These are phyloP conservation scores for Aspergillus chevalieri DNA, from an alignment of 2,329 filamentous ascomycete species.

Conservation along the genomic window DNA sequence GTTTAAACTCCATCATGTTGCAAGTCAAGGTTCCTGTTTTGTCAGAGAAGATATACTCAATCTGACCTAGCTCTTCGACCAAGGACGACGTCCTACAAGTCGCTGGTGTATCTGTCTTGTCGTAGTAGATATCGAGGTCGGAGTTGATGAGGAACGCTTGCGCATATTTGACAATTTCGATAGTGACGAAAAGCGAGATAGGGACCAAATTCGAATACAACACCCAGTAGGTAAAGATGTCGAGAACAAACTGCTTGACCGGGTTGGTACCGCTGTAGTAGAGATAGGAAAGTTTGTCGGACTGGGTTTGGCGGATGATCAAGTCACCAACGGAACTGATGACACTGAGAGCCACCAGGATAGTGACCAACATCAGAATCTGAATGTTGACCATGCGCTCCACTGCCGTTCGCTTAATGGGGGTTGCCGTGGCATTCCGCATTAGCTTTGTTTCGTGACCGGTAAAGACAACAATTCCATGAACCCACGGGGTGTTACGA, in stretches of 20 bases:
- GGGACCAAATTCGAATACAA: slow-evolving; percentile 93
- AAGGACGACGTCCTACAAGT: slow-evolving; percentile 94
- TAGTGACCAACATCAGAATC: slow-evolving; percentile 80
- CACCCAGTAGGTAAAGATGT: slow-evolving; percentile 98
- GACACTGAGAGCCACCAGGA: slow-evolving; percentile 76
- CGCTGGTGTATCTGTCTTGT: slow-evolving; percentile 88
- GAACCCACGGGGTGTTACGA: slow-evolving; percentile 93
- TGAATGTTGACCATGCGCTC: slow-evolving; percentile 90
- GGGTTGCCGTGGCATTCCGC: slow-evolving; percentile 93
- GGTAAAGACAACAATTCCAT: slow-evolving; percentile 92
- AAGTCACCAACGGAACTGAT: slow-evolving; percentile 90
- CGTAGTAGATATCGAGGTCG: slow-evolving; percentile 96
- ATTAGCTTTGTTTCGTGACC: slow-evolving; percentile 98
- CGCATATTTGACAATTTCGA: slow-evolving; percentile 97
- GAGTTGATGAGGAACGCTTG: slow-evolving; percentile 97
- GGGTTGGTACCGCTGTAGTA: slow-evolving; percentile 58
- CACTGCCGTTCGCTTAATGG: slow-evolving; percentile 95
- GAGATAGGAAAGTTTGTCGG: slow-evolving; percentile 65
- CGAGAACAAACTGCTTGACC: slow-evolving; percentile 79
- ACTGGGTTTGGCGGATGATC: slow-evolving; percentile 62
- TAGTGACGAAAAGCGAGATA: slow-evolving; percentile 94
- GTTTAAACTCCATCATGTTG: slow-evolving; percentile 98
- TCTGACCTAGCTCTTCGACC: slow-evolving; percentile 95
- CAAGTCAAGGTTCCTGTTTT: slow-evolving; percentile 97
- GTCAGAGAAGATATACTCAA: slow-evolving; percentile 97